These are phyloP conservation scores for Scenedesmus sp. DNA, from an alignment of 163 green algal genomes.

Conservation along the genomic window DNA sequence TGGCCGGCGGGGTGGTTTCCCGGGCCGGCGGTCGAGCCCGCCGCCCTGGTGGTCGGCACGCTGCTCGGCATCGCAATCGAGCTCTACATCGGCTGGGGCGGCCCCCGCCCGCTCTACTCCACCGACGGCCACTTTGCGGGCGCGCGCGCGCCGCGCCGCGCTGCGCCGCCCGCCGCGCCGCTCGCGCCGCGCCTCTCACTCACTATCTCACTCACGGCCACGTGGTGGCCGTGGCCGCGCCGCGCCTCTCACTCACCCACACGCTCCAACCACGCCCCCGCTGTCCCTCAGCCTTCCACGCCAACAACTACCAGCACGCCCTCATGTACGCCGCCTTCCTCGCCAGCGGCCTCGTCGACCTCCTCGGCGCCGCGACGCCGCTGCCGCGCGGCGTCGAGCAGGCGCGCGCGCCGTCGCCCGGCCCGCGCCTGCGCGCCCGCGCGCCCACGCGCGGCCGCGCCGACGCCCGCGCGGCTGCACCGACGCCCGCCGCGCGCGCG, in stretches of 20 bases:
- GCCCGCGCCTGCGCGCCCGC: too few species aligned
- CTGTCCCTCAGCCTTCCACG: slow-evolving; percentile 20
- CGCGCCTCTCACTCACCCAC: not conserved
- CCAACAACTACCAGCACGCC: slow-evolving; percentile 42
- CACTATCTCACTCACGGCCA: too few species aligned
- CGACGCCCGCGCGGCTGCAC: too few species aligned
- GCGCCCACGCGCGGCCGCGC: too few species aligned
- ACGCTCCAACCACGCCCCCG: too few species aligned
- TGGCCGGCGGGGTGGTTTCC: slow-evolving; percentile 29
- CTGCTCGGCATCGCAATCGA: slow-evolving; percentile 38
- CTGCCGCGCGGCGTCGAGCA: slow-evolving; percentile 52
- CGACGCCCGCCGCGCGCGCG: too few species aligned
- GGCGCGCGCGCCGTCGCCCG: slow-evolving; percentile 17
- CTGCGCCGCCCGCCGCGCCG: too few species aligned
- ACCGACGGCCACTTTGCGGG: slow-evolving; percentile 20
- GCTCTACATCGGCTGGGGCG: slow-evolving; percentile 29
- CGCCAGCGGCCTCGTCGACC: slow-evolving; percentile 46
- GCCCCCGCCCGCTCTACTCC: slow-evolving; percentile 20
- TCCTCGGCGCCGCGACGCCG: slow-evolving; percentile 42
- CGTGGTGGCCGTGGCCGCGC: not conserved
- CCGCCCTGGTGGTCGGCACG: not conserved
- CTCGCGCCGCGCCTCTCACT: too few species aligned
- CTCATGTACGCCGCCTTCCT: slow-evolving; percentile 36
- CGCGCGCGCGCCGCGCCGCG: too few species aligned
- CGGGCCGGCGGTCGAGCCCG: not conserved